Evolutionary conservation across 805 yeast species (phyloP), one percentile per base, ranked within the genome.

Genomic region (Monosporozyma solicola): DNA sequence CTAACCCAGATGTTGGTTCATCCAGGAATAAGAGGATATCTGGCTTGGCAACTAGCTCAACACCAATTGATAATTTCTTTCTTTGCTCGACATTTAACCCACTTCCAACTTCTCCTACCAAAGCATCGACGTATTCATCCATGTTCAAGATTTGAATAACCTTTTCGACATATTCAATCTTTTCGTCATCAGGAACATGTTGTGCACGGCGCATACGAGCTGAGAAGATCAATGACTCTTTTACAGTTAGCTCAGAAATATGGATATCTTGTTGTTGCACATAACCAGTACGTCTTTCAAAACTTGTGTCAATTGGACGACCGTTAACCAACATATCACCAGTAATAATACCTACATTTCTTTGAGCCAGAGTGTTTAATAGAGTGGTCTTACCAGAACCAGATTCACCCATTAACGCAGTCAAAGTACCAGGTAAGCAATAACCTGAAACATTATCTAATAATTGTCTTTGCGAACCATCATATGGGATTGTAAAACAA

Each of bases 331-430:
- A 58, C 69, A 75, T 74, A 57, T 81, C 82, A 62, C 84, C 84
- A 49, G 85, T 75, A 48, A 84, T 80, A 43, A 78, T 78, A 66
- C 89, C 89, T 33, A 83, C 77, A 53, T 80, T 77, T 62, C 89
- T 76, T 61, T 79, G 80, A 25, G 87, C 83, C 59, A 84, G 70
- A 54, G 80, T 80, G 69, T 84, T 84, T 56, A 83, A 72, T 55
- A 83, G 69, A 3, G 89, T 84, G 16, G 89, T 84, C 63, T 83
- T 83, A 72, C 89, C 89, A 51, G 89, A 88, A 66, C 88, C 88
- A 49, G 87, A 80, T 29, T 83, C 82, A 58, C 87, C 86, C 84
- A 80, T 79, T 50, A 80, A 65, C 1, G 91, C 91, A 47, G 89
- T 85, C 63, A 85, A 68, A 46, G 86, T 83, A 56, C 89, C 89